Evolutionary conservation across 305 asterid species (phyloP), one percentile per base, ranked within the genome.

Genomic region (Caryopteris hybrid): DNA sequence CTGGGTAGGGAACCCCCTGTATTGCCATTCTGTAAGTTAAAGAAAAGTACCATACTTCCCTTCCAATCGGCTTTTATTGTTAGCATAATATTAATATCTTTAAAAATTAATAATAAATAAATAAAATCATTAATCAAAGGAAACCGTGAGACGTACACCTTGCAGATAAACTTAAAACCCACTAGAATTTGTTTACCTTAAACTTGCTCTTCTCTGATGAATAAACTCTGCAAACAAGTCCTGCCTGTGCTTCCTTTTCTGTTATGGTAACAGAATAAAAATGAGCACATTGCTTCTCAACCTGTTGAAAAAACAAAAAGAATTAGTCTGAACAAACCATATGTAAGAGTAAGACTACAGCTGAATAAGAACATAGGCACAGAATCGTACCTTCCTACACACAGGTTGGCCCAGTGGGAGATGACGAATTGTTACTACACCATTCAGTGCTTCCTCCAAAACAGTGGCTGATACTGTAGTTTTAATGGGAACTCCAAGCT

Each of bases 261-360:
- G 99, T 86, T 84, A 91, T 77, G 57, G 85, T 71, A 74, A 91
- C 98, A 71, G 95, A 86, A 72, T 91, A 91, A 83, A 91, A 95
- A 79, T 95, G 99, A 69, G 99, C 98, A 74, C 82, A 74, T 78
- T 95, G 99, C 87, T 88, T 95, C 71, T 95, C 99, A 29, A 95
- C 99, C 98, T 94, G 90, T 81, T 69, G 56, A 71, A 36, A 73
- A 52, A 41, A 70, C 64, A 48, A 54, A 74, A 59, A 55, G 76
- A 42, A 53, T 54, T 51, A 70, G 70, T 55, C 59, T 52, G 66
- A 80, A 81, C 39, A 60, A 58, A 34, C 16, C 61, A 80, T 38
- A 41, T 25, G 54, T 23, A 58, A 64, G 50, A 22, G 58, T 23
- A 58, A 64, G 46, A 22, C 34, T 46, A 70, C 45, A 16, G 73